Evolutionary conservation across 208 protist species (phyloP).

Genomic region (Crithidia expoeki): DNA sequence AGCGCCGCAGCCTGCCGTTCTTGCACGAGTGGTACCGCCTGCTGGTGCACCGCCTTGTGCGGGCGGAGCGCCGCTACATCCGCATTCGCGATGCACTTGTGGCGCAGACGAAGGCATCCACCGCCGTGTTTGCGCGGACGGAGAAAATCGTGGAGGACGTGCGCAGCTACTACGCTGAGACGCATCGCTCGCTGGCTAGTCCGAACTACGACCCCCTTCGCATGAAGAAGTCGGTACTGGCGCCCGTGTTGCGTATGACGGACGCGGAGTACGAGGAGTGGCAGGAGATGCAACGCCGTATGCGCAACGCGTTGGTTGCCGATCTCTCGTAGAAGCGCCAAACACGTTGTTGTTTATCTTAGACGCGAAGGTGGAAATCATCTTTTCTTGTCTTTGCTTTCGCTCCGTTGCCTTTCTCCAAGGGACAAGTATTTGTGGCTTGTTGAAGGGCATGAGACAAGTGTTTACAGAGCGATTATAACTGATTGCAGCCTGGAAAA

Average conservation of each 20-base stretch:
- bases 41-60: conserved; percentile 69
- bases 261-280: conserved; percentile 72
- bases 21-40: conserved; percentile 80
- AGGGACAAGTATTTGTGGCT: no score
- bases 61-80: conserved; percentile 78
- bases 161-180: conserved; percentile 71
- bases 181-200: conserved; percentile 73
- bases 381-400: not conserved
- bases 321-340: conserved; percentile 43
- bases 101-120: conserved; percentile 29
- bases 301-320: conserved; percentile 57
- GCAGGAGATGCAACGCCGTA: conserved; percentile 55
- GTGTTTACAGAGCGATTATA: no score
- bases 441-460: no score
- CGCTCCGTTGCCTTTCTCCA: not conserved
- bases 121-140: conserved; percentile 57
- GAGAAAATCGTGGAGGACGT: conserved; percentile 62
- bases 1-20: conserved; percentile 76
- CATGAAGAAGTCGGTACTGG: conserved; percentile 80
- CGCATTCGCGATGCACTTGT: conserved; percentile 55
- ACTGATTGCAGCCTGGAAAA: no score
- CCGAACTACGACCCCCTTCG: conserved; percentile 82
- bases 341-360: no score
- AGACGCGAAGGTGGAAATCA: no score
- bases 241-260: conserved; percentile 76